Evolutionary conservation across 352 stramenopile species (phyloP).

Genomic region (Globisporangium polare): DNA sequence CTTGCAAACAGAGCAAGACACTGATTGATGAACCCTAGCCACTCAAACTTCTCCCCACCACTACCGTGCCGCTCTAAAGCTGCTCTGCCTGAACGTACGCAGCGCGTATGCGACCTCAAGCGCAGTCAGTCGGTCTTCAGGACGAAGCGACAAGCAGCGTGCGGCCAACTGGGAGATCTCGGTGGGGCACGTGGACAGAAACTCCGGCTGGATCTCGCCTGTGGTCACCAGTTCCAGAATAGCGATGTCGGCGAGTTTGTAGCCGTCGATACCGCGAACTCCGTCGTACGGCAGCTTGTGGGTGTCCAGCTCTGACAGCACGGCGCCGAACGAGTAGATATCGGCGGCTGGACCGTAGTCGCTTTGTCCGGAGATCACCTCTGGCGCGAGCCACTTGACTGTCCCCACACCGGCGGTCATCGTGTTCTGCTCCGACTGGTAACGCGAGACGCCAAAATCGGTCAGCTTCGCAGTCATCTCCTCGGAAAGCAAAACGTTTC

Average conservation of each 20-base stretch:
- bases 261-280: slow-evolving; percentile 14
- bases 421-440: slow-evolving; percentile 32
- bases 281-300: slow-evolving; percentile 37
- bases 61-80: too few species aligned
- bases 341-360: slow-evolving; percentile 28
- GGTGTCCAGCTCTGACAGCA: slow-evolving; percentile 41
- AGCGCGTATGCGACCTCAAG: slow-evolving; percentile 41
- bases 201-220: too few species aligned
- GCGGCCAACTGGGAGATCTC: too few species aligned
- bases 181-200: too few species aligned
- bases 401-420: slow-evolving; percentile 35
- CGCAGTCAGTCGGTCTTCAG: too few species aligned
- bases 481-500: slow-evolving; percentile 27
- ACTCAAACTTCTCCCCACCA: too few species aligned
- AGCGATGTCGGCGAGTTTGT: slow-evolving; percentile 26
- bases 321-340: slow-evolving; percentile 34
- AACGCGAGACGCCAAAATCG: slow-evolving; percentile 51
- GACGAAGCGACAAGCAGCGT: too few species aligned
- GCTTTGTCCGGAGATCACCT: slow-evolving; percentile 28
- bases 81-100: slow-evolving; percentile 26
- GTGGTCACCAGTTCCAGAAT: too few species aligned
- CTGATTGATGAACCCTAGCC: too few species aligned
- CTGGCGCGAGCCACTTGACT: slow-evolving; percentile 30
- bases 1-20: too few species aligned
- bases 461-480: slow-evolving; percentile 35